Percentiles rank a stretch among this genome's conserved stretches.
These are phyloP conservation scores for Nissolia schottii DNA, from an alignment of 306 rosid genomes.

Conservation along the genomic window DNA sequence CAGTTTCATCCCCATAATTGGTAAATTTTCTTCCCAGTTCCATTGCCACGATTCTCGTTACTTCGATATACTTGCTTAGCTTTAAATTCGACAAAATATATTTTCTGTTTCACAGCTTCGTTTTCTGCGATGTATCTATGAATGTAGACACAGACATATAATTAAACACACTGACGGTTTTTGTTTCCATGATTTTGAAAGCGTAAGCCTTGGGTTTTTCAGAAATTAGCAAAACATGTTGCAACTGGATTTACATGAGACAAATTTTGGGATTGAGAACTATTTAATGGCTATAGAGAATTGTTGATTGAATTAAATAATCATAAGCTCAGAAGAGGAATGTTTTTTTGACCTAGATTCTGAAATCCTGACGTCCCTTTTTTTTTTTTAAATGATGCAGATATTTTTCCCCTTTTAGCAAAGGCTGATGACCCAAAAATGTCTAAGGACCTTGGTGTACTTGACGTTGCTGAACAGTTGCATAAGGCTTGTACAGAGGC, in stretches of 20 bases:
- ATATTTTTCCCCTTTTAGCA: constrained; percentile 63
- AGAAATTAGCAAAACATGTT: not conserved
- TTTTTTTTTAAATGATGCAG: constrained; percentile 31
- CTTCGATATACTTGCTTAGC: not conserved
- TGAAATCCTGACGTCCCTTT: not conserved
- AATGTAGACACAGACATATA: not conserved
- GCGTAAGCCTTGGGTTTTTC: not conserved
- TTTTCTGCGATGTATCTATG: not conserved
- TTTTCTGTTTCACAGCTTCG: not conserved
- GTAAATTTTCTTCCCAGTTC: constrained; percentile 34
- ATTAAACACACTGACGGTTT: not conserved
- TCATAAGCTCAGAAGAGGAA: not conserved
- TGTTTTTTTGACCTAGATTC: not conserved
- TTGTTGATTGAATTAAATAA: not conserved
- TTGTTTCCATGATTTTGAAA: not conserved
- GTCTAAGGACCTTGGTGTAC: constrained; percentile 57
- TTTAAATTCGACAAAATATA: not conserved
- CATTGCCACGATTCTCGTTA: not conserved
- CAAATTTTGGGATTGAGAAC: not conserved
- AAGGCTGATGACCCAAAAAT: constrained; percentile 65
- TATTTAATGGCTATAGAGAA: not conserved
- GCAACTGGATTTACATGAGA: not conserved
- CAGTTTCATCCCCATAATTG: constrained; percentile 71
- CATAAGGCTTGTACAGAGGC: constrained; percentile 84
- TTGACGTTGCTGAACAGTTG: constrained; percentile 62